Percentiles rank a stretch among this genome's conserved stretches.
phyloP scores from a whole-genome alignment of 2,329 filamentous ascomycete genomes.

The Botrytis tulipae region DNA sequence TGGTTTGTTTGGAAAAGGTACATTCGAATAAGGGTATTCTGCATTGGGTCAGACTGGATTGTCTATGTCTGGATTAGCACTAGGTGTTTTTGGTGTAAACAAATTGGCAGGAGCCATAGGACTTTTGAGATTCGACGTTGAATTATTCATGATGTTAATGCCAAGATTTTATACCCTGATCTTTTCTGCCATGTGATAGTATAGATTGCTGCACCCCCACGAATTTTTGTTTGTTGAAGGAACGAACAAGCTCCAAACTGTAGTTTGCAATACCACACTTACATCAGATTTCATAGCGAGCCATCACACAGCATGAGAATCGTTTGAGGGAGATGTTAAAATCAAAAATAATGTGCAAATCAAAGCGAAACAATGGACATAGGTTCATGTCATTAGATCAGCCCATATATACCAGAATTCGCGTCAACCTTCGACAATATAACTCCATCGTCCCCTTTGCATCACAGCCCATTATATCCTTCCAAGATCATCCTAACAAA shows the following conservation, averaged over 20 bases:
- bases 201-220: neutral
- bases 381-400: neutral
- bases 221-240: neutral
- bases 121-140: neutral
- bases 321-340: neutral
- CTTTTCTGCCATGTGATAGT: neutral
- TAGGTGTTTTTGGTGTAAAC: conserved; percentile 10
- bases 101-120: neutral
- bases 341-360: neutral
- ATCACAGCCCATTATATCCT: neutral
- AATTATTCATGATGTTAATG: conserved; percentile 10
- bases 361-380: neutral
- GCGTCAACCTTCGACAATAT: neutral
- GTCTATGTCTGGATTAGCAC: conserved; percentile 7
- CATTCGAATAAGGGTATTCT: conserved; percentile 44
- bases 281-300: neutral
- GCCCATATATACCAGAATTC: neutral
- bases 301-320: neutral
- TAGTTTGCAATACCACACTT: neutral
- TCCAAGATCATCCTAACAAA: neutral
- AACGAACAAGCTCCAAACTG: neutral
- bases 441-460: neutral
- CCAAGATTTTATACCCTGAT: conserved; percentile 9
- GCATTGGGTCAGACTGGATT: conserved; percentile 7
- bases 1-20: conserved; percentile 56